These are phyloP conservation scores for Fraxinus albicans DNA, from an alignment of 305 asterid species.

Conservation along the genomic window DNA sequence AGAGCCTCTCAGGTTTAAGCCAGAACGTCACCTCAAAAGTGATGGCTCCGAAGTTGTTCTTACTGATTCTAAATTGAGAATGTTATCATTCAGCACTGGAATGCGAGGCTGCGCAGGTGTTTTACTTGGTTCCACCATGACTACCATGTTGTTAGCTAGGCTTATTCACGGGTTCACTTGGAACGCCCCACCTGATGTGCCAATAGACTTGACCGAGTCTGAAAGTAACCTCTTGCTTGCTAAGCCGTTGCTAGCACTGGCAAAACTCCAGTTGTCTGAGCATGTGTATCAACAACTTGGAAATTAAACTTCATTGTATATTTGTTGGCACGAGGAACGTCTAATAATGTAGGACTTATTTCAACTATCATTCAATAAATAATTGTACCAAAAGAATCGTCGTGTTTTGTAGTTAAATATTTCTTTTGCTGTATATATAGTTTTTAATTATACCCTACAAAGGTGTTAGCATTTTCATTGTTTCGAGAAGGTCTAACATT, in stretches of 20 bases:
- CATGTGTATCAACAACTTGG: neutral
- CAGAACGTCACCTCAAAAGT: slow-evolving; percentile 1
- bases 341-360: too few relatives aligned
- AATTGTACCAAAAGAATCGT: too few relatives aligned
- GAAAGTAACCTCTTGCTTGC: neutral
- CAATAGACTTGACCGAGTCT: neutral
- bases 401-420: too few relatives aligned
- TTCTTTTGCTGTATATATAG: too few relatives aligned
- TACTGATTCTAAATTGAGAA: neutral
- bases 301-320: neutral
- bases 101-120: slow-evolving; percentile 17
- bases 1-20: slow-evolving; percentile 7
- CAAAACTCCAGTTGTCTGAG: neutral
- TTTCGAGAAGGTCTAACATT: too few relatives aligned
- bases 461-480: too few relatives aligned
- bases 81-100: slow-evolving; percentile 13
- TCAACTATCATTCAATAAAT: too few relatives aligned
- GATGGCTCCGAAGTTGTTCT: slow-evolving; percentile 16
- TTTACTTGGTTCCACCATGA: slow-evolving; percentile 16
- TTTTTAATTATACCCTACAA: too few relatives aligned
- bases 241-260: neutral
- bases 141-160: slow-evolving; percentile 14
- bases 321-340: too few relatives aligned
- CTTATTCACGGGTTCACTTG: slow-evolving; percentile 20
- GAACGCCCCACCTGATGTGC: slow-evolving; percentile 2